A percentile compares a stretch with the other conserved stretches of the same genome.
Evolutionary conservation across 1,284 basidiomycete species (phyloP).

Genomic region (Melampsora medusae): DNA sequence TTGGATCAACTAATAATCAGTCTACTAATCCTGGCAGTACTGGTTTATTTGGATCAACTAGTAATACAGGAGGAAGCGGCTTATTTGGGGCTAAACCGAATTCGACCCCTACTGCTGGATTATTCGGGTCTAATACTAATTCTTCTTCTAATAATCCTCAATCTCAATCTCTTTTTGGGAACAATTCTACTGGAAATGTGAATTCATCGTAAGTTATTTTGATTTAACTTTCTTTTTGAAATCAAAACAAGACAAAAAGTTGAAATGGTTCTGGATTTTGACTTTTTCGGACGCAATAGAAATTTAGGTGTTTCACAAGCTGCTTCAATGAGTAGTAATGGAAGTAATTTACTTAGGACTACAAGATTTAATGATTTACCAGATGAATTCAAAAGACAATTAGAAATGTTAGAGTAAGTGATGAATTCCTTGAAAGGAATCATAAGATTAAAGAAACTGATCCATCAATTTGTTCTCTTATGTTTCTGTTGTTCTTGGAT

Average conservation of each 20-base stretch:
- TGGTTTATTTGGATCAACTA: conserved; percentile 6
- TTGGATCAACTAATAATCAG: background rate
- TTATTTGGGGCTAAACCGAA: background rate
- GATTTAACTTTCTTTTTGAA: no score
- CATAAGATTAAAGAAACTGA: background rate
- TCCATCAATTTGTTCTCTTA: background rate
- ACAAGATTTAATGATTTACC: conserved; percentile 40
- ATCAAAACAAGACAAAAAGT: no score
- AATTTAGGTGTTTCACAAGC: conserved; percentile 1
- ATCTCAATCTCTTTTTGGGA: background rate
- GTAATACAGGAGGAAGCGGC: background rate
- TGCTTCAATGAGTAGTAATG: background rate
- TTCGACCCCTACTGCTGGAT: background rate
- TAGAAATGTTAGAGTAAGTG: conserved; percentile 36
- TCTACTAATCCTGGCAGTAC: conserved; percentile 3
- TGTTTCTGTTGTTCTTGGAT: background rate
- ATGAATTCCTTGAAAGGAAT: no score
- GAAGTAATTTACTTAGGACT: conserved; percentile 3
- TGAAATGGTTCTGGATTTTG: background rate
- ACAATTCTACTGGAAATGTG: background rate
- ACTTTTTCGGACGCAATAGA: conserved; percentile 24
- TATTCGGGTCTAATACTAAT: conserved; percentile 1
- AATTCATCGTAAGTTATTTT: background rate
- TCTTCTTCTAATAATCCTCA: background rate
- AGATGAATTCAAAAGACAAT: conserved; percentile 30